These are phyloP conservation scores for Eucalyptus cladocalyx DNA, from an alignment of 345 rosid species.

Conservation along the genomic window DNA sequence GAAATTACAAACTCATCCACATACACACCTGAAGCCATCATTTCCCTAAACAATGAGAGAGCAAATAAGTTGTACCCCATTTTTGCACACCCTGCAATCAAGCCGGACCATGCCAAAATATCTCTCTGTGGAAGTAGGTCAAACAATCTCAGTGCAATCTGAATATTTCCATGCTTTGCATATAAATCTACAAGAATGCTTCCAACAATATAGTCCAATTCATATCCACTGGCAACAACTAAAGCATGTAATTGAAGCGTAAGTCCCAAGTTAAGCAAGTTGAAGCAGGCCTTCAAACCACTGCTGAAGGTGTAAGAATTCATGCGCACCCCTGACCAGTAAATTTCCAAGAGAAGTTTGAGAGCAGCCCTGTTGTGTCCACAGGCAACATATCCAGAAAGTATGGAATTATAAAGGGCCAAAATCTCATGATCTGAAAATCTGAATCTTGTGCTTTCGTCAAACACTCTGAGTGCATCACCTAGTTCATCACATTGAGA, in stretches of 20 bases:
- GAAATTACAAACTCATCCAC: slow-evolving; percentile 47
- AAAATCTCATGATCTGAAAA: background rate
- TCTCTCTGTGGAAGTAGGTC: slow-evolving; percentile 43
- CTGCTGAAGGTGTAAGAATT: slow-evolving; percentile 59
- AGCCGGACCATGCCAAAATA: slow-evolving; percentile 49
- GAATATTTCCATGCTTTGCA: slow-evolving; percentile 29
- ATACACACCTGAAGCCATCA: slow-evolving; percentile 19
- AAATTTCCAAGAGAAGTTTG: slow-evolving; percentile 21
- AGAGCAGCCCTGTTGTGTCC: slow-evolving; percentile 32
- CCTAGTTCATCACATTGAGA: slow-evolving; percentile 33
- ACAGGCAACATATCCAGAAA: slow-evolving; percentile 42
- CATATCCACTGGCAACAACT: slow-evolving; percentile 37
- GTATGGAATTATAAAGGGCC: slow-evolving; percentile 54
- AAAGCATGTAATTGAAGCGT: slow-evolving; percentile 62
- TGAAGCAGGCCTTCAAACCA: slow-evolving; percentile 48
- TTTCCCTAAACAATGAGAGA: slow-evolving; percentile 32
- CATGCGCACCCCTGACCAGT: slow-evolving; percentile 17
- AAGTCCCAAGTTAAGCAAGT: slow-evolving; percentile 26
- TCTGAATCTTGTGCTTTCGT: background rate
- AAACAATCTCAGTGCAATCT: slow-evolving; percentile 26
- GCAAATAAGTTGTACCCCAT: slow-evolving; percentile 23
- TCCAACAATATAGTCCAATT: slow-evolving; percentile 44
- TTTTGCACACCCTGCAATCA: slow-evolving; percentile 44
- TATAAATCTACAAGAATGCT: slow-evolving; percentile 52
- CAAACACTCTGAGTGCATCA: slow-evolving; percentile 28